phyloP scores from a whole-genome alignment of 768 basidiomycete genomes.

The Termitomyces sp. region DNA sequence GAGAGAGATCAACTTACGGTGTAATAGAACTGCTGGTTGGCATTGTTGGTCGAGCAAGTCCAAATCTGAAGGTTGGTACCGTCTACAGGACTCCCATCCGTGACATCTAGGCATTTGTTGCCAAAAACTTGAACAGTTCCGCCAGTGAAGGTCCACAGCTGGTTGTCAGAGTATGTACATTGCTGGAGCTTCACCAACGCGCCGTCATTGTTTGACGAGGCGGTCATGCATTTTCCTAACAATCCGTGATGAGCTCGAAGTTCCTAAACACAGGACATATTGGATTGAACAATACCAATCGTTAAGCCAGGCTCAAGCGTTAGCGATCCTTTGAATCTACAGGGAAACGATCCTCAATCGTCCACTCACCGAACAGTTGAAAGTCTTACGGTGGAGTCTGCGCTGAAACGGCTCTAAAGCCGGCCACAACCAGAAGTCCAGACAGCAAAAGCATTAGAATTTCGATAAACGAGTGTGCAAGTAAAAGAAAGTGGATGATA shows the following conservation, averaged over 20 bases:
- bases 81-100: constrained; percentile 36
- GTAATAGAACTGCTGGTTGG: constrained; percentile 41
- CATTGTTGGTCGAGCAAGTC: constrained; percentile 41
- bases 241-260: too few species aligned
- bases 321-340: constrained; percentile 41
- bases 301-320: constrained; percentile 44
- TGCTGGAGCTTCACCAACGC: constrained; percentile 35
- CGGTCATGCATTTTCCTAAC: constrained; percentile 50
- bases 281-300: constrained; percentile 28
- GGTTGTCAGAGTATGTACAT: constrained; percentile 44
- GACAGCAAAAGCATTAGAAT: not conserved
- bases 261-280: not conserved
- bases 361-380: not conserved
- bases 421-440: not conserved
- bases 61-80: constrained; percentile 52
- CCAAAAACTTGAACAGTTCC: constrained; percentile 43
- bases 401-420: not conserved
- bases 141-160: constrained; percentile 47
- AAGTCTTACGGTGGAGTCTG: not conserved
- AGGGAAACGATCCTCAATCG: not conserved
- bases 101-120: constrained; percentile 51
- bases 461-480: not conserved
- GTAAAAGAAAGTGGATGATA: not conserved
- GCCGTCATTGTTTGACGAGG: constrained; percentile 46
- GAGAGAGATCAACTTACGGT: not conserved